Evolutionary conservation across 495 filamentous ascomycete genomes (phyloP).

Genomic region (Talaromyces proteolyticus): DNA sequence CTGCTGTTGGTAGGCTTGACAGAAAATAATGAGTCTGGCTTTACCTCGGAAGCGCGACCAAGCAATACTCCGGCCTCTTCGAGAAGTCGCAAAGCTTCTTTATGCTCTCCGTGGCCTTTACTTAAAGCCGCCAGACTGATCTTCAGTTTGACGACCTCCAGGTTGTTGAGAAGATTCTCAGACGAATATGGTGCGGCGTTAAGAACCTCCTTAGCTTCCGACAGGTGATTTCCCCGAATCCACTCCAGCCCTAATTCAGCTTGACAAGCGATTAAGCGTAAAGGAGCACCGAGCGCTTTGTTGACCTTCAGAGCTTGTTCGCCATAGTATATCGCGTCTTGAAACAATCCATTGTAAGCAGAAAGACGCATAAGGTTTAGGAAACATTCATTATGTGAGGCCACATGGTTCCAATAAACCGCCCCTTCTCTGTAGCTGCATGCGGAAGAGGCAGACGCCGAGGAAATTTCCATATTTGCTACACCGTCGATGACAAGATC

Average conservation of each 20-base stretch:
- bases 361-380: constrained; percentile 69
- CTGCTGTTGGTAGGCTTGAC: constrained; percentile 4
- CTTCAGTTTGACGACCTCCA: constrained; percentile 41
- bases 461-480: constrained; percentile 35
- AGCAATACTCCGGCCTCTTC: constrained; percentile 36
- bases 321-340: constrained; percentile 84
- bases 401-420: constrained; percentile 75
- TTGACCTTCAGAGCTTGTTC: constrained; percentile 81
- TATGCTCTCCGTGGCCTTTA: constrained; percentile 31
- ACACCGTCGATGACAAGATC: constrained; percentile 36
- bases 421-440: constrained; percentile 46
- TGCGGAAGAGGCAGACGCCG: constrained; percentile 16
- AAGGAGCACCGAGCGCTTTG: constrained; percentile 55
- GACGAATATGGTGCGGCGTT: constrained; percentile 38
- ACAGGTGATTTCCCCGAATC: constrained; percentile 53
- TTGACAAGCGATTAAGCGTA: constrained; percentile 44
- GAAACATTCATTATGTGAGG: constrained; percentile 61
- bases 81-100: constrained; percentile 42
- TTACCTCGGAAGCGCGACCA: background rate
- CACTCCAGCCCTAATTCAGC: constrained; percentile 59
- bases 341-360: constrained; percentile 76
- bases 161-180: constrained; percentile 31
- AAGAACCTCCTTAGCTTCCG: constrained; percentile 57
- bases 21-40: background rate
- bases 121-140: constrained; percentile 39